Evolutionary conservation across 306 rosid genomes (phyloP).

Genomic region (Citrullus mucosospermus): DNA sequence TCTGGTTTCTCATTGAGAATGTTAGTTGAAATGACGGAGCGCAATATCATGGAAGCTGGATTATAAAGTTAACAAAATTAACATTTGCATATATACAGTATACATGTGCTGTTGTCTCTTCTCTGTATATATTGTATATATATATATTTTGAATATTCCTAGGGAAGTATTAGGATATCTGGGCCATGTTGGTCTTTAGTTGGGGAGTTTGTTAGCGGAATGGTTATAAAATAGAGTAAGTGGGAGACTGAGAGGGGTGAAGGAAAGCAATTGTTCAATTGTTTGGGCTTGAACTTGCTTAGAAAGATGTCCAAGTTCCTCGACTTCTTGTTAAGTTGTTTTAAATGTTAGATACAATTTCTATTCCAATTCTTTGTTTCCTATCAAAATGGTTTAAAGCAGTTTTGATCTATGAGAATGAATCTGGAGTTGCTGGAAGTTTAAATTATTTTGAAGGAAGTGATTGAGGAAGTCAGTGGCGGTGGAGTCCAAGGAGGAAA

Average conservation of each 20-base stretch:
- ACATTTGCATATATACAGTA: background rate
- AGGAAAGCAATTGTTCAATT: background rate
- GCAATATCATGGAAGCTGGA: no score
- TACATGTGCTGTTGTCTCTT: no score
- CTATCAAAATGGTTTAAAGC: background rate
- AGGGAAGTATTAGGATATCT: background rate
- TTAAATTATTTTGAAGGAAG: background rate
- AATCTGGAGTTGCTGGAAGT: background rate
- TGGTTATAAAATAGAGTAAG: background rate
- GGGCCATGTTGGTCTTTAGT: background rate
- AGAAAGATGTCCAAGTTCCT: no score
- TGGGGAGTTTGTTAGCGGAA: background rate
- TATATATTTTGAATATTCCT: background rate
- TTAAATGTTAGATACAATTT: background rate
- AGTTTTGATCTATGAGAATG: background rate
- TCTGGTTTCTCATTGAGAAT: background rate
- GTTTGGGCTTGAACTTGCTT: no score
- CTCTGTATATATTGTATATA: no score
- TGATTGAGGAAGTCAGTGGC: background rate
- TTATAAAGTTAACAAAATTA: background rate
- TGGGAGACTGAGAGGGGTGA: background rate
- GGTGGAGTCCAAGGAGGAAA: background rate
- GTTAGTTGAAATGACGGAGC: background rate
- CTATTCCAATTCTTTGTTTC: background rate
- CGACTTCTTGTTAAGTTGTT: background rate